Conservation (phyloP, 148 eudicot genomes). For the Vaccinium myrtillus region DNA sequence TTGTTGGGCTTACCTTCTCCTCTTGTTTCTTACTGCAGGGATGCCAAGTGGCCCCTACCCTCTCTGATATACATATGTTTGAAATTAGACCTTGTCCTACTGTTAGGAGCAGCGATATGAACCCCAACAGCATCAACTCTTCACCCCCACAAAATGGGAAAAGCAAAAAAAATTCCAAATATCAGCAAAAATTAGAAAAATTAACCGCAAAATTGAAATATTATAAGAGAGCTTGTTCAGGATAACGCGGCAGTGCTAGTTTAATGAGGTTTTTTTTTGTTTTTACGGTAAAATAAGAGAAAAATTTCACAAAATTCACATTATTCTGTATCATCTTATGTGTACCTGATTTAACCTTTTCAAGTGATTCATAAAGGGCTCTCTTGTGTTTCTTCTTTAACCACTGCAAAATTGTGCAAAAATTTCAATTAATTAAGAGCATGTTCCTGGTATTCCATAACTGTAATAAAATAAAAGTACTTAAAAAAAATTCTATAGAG, state of each 20-base stretch:
- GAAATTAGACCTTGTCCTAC: constrained; percentile 40
- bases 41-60: constrained; percentile 39
- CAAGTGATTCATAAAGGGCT: constrained; percentile 47
- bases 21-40: constrained; percentile 31
- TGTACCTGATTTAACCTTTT: constrained; percentile 51
- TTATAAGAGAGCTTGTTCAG: no score
- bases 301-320: no score
- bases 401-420: constrained; percentile 37
- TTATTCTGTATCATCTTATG: no score
- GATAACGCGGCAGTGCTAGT: no score
- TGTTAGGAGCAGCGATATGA: constrained; percentile 52
- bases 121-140: constrained; percentile 65
- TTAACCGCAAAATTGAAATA: not conserved
- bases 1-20: not conserved
- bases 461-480: not conserved
- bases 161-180: not conserved
- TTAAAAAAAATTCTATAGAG: no score
- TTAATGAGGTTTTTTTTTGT: no score
- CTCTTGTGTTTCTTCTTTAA: constrained; percentile 37
- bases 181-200: not conserved
- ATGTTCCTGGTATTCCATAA: not conserved
- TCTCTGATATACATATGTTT: constrained; percentile 32
- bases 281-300: no score
- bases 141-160: not conserved
- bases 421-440: not conserved